Evolutionary conservation across 139 green algal genomes (phyloP), one percentile per base, ranked within the genome.

Genomic region (Deuterostichococcus epilithicus): DNA sequence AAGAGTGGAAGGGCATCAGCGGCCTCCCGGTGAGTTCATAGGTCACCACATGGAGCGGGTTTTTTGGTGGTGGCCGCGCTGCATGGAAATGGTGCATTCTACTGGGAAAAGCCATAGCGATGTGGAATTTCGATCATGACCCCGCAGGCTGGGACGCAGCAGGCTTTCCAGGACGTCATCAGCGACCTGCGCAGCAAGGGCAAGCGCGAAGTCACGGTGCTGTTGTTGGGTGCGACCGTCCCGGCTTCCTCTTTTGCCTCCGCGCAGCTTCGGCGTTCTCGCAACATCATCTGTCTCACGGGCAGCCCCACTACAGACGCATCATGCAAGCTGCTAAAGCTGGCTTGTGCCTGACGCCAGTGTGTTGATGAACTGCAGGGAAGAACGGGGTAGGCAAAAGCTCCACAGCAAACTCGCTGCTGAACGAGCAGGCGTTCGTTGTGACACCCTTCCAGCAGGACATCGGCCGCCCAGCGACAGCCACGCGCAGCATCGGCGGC

Each of bases 351-450:
- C 38, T 78, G 59, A 18, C 45, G 60, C 23, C 60, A 69, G 60
- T 18, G 39, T 79, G 33, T 68, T 58, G 66, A 32, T 36, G 34
- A 15, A 35, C 68, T 67, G 65, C 66, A 82, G 79, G 90, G 71
- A 94, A 92, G 77, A 84, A 79, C 42, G 87, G 85, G 38, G 84
- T 90, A 78, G 91, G 91, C 63, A 95, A 95, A 80, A 91, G 82
- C 58, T 90, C 84, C 35, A 92, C 86, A 28, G 59, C 85, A 30
- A 95, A 95, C 78, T 87, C 84, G 6, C 37, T 95, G 15, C 73
- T 94, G 22, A 83, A 83, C 30, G 91, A 95, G 78, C 72, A 74
- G 25, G 86, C 85, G 5, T 81, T 80, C 5, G 70, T 65, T 6
- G 75, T 86, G 30, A 73, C 75, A 23, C 75, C 85, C 2, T 90